These are phyloP conservation scores for Silene noctiflora DNA, from an alignment of 179 eudicot species.

Conservation along the genomic window DNA sequence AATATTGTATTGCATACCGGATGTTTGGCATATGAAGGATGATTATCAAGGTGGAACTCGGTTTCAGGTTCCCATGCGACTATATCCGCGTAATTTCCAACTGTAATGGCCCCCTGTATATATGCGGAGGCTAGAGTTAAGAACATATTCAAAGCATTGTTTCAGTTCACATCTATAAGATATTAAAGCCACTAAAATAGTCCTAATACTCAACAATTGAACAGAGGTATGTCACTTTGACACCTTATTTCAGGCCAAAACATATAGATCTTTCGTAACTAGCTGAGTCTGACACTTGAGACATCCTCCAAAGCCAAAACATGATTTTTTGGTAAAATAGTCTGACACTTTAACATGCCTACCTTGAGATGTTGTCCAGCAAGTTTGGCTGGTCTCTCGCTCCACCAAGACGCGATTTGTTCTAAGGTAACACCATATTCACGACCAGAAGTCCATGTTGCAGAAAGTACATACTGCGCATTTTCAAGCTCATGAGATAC, in stretches of 20 bases:
- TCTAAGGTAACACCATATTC: conserved; percentile 75
- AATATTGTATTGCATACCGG: conserved; percentile 49
- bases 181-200: too few relatives aligned
- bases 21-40: conserved; percentile 60
- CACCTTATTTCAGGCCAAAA: background rate
- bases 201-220: background rate
- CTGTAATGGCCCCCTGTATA: conserved; percentile 76
- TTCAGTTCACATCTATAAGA: too few relatives aligned
- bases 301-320: too few relatives aligned
- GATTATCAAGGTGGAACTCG: conserved; percentile 59
- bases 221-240: background rate
- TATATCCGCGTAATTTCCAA: conserved; percentile 81
- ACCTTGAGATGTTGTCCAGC: conserved; percentile 81
- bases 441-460: conserved; percentile 84
- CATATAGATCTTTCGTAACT: too few relatives aligned
- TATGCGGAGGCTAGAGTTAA: background rate
- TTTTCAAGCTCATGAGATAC: background rate
- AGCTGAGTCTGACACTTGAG: too few relatives aligned
- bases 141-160: background rate
- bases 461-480: conserved; percentile 86
- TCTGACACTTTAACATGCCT: background rate
- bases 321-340: too few relatives aligned
- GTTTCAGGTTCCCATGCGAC: conserved; percentile 94
- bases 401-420: conserved; percentile 87
- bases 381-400: conserved; percentile 91